Conservation (phyloP, 805 yeast species). For the Wickerhamiella shivajii region DNA sequence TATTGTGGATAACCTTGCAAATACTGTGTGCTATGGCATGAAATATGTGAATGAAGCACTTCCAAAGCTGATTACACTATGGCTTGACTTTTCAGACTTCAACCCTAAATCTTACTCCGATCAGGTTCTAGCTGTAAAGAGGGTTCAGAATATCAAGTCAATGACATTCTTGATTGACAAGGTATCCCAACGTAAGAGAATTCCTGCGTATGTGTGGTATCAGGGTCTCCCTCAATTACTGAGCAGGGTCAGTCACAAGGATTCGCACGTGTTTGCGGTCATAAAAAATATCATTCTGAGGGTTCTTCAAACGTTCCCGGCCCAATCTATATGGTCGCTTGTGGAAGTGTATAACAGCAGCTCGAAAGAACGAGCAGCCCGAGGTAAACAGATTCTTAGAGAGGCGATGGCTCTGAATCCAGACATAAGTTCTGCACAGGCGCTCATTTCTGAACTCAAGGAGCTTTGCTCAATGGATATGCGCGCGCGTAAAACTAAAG, state of each 20-base stretch:
- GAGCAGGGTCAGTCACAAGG: constrained; percentile 59
- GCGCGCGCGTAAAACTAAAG: not conserved
- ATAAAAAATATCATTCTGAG: constrained; percentile 43
- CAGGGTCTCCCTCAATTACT: constrained; percentile 74
- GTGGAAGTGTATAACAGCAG: constrained; percentile 54
- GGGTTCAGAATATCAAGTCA: not conserved
- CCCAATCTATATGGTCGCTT: constrained; percentile 75
- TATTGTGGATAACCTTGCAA: constrained; percentile 41
- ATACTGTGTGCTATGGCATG: constrained; percentile 47
- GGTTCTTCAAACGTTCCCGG: constrained; percentile 54
- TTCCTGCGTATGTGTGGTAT: constrained; percentile 57
- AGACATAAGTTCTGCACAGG: not conserved
- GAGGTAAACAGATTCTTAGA: constrained; percentile 33
- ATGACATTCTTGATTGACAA: not conserved
- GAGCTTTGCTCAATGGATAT: constrained; percentile 3
- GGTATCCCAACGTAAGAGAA: constrained; percentile 24
- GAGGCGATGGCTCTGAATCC: constrained; percentile 10
- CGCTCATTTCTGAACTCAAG: not conserved
- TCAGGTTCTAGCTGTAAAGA: not conserved
- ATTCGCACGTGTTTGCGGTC: constrained; percentile 38
- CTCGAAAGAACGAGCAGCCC: constrained; percentile 30
- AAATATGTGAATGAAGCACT: constrained; percentile 36
- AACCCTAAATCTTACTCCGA: no score
- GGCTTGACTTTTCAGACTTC: constrained; percentile 56
- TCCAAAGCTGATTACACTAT: constrained; percentile 41